Percentiles rank a stretch among this genome's conserved stretches.
phyloP scores from a whole-genome alignment of 352 stramenopile species.

The Pythium grandisporangium region DNA sequence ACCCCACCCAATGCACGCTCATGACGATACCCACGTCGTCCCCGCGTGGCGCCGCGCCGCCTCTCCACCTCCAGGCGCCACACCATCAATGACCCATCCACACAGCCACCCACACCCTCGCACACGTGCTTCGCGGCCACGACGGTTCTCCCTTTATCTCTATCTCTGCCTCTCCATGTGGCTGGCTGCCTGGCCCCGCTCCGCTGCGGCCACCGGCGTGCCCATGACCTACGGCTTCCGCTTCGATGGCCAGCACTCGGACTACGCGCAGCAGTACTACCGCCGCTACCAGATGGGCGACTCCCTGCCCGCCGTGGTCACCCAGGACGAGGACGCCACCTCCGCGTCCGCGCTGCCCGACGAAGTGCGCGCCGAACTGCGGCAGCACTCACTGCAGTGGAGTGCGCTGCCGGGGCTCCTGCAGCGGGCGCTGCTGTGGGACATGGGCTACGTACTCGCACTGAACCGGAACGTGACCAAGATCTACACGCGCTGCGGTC shows the following conservation, averaged over 20 bases:
- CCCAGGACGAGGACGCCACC: not conserved
- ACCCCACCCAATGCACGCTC: too few relatives aligned
- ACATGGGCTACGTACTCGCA: conserved; percentile 49
- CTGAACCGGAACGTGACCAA: conserved; percentile 17
- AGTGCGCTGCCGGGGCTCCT: conserved; percentile 37
- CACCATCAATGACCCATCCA: too few relatives aligned
- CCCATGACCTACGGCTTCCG: conserved; percentile 32
- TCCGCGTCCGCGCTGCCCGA: too few relatives aligned
- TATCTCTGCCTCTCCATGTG: too few relatives aligned
- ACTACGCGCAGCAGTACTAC: conserved; percentile 68
- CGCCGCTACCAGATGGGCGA: conserved; percentile 26
- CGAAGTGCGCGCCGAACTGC: conserved; percentile 19
- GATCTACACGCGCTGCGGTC: conserved; percentile 53
- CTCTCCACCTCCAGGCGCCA: too few relatives aligned
- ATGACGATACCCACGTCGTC: too few relatives aligned
- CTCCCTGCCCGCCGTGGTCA: conserved; percentile 15
- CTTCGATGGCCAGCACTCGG: conserved; percentile 48
- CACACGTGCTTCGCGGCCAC: too few relatives aligned
- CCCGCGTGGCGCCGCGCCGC: too few relatives aligned
- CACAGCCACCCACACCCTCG: too few relatives aligned
- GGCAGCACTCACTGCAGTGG: conserved; percentile 28
- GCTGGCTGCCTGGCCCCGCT: not conserved
- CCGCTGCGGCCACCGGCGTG: conserved; percentile 7
- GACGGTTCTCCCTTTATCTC: too few relatives aligned
- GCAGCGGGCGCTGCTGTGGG: conserved; percentile 60